phyloP scores from a whole-genome alignment of 2,329 filamentous ascomycete genomes.

The Neopestalotiopsis sp. region DNA sequence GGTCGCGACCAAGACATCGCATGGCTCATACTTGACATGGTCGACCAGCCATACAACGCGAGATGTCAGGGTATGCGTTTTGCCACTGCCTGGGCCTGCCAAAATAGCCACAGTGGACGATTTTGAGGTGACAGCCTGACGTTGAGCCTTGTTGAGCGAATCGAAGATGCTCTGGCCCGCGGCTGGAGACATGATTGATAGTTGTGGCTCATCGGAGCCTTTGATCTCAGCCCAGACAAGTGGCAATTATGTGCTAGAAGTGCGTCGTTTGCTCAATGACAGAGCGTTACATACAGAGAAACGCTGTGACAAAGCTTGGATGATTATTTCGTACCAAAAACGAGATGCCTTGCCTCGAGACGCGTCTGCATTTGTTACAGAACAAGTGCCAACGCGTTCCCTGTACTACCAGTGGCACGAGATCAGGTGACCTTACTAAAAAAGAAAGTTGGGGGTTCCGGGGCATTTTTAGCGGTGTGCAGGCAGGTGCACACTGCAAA shows the following conservation, averaged over 20 bases:
- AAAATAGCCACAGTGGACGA: conserved; percentile 67
- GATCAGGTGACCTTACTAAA: not conserved
- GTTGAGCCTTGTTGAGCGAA: conserved; percentile 60
- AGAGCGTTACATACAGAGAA: not conserved
- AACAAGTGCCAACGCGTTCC: not conserved
- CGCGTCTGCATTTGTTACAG: not conserved
- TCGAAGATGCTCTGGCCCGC: conserved; percentile 42
- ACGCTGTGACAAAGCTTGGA: not conserved
- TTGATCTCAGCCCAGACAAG: not conserved
- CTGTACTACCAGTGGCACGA: not conserved
- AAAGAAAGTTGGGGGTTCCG: not conserved
- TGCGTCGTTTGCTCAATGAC: not conserved
- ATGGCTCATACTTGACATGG: conserved; percentile 72
- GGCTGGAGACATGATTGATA: conserved; percentile 27
- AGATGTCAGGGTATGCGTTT: conserved; percentile 93
- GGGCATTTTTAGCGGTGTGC: not conserved
- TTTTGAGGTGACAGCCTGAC: conserved; percentile 58
- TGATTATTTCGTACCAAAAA: not conserved
- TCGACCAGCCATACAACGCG: conserved; percentile 88
- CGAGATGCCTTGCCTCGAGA: not conserved
- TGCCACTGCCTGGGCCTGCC: conserved; percentile 75
- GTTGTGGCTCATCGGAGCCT: conserved; percentile 16
- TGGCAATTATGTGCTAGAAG: not conserved
- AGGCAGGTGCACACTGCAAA: not conserved
- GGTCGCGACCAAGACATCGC: conserved; percentile 92